These are phyloP conservation scores for Lodderomyces theae DNA, from an alignment of 1,139 yeast species.

Conservation along the genomic window DNA sequence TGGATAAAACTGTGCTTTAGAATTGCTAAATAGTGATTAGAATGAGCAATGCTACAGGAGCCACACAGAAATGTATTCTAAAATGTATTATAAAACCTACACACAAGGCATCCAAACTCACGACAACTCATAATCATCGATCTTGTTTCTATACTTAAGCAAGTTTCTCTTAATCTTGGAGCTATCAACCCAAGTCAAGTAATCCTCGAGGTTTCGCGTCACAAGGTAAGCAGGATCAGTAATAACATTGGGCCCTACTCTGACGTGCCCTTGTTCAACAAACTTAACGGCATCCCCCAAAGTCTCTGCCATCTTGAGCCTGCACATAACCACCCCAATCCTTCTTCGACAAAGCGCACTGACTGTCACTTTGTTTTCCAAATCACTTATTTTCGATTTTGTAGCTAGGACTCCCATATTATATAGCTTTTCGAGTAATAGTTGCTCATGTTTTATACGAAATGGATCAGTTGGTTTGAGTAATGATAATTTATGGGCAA, in stretches of 20 bases:
- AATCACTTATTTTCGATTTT: slow-evolving; percentile 85
- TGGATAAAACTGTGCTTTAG: too few relatives aligned
- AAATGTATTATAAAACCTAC: too few relatives aligned
- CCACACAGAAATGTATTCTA: too few relatives aligned
- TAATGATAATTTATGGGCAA: slow-evolving; percentile 81
- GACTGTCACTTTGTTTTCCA: slow-evolving; percentile 89
- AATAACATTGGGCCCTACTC: slow-evolving; percentile 94
- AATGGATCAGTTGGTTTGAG: slow-evolving; percentile 84
- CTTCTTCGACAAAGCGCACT: slow-evolving; percentile 90
- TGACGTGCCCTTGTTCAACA: slow-evolving; percentile 94
- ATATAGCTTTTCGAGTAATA: slow-evolving; percentile 79
- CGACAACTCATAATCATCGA: slow-evolving; percentile 73
- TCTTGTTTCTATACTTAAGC: slow-evolving; percentile 82
- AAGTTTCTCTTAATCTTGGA: slow-evolving; percentile 90
- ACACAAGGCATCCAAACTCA: too few relatives aligned
- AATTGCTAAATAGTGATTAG: too few relatives aligned
- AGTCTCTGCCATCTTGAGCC: slow-evolving; percentile 91
- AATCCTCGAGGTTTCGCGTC: slow-evolving; percentile 91
- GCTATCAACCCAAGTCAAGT: slow-evolving; percentile 93
- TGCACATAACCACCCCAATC: slow-evolving; percentile 92
- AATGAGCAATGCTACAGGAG: too few relatives aligned
- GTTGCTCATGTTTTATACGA: slow-evolving; percentile 82
- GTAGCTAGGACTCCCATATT: slow-evolving; percentile 84
- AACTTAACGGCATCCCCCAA: slow-evolving; percentile 86
- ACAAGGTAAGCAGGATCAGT: slow-evolving; percentile 96